These are phyloP conservation scores for Hypoxylon sp. DNA, from an alignment of 2,329 filamentous ascomycete species.

Conservation along the genomic window DNA sequence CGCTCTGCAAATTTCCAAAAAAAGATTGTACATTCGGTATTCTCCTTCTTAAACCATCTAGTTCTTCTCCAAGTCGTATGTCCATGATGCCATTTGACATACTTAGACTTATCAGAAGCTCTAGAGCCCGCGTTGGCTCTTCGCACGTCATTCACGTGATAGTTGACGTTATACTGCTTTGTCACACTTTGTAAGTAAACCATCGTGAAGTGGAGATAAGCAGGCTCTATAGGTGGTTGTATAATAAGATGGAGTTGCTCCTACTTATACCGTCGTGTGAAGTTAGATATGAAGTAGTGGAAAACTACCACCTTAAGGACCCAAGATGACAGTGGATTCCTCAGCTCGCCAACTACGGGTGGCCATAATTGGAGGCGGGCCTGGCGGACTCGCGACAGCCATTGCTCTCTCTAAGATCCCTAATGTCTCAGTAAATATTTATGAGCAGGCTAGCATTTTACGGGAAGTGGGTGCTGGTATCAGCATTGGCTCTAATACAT, in stretches of 20 bases:
- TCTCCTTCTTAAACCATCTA: background rate
- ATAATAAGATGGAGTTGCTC: background rate
- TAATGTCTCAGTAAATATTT: constrained; percentile 53
- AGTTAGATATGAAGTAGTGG: no score
- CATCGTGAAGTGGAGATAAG: constrained; percentile 9
- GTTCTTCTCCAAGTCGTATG: constrained; percentile 13
- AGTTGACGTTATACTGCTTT: constrained; percentile 40
- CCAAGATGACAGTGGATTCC: constrained; percentile 35
- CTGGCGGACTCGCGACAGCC: constrained; percentile 50
- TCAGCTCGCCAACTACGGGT: constrained; percentile 33
- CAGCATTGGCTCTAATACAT: constrained; percentile 55
- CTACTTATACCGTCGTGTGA: no score
- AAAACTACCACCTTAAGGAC: no score
- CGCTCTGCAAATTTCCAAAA: no score
- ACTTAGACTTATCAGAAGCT: constrained; percentile 17
- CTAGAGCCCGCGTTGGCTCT: background rate
- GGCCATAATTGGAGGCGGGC: constrained; percentile 41
- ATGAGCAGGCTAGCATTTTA: constrained; percentile 55
- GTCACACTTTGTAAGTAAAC: constrained; percentile 30
- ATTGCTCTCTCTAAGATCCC: constrained; percentile 54
- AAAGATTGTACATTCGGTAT: no score
- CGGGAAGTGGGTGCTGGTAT: constrained; percentile 59
- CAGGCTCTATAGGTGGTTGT: background rate
- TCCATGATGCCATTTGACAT: constrained; percentile 15
- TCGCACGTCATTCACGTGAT: constrained; percentile 45